phyloP scores from a whole-genome alignment of 2,329 filamentous ascomycete species.

The Diaporthe ampelina region DNA sequence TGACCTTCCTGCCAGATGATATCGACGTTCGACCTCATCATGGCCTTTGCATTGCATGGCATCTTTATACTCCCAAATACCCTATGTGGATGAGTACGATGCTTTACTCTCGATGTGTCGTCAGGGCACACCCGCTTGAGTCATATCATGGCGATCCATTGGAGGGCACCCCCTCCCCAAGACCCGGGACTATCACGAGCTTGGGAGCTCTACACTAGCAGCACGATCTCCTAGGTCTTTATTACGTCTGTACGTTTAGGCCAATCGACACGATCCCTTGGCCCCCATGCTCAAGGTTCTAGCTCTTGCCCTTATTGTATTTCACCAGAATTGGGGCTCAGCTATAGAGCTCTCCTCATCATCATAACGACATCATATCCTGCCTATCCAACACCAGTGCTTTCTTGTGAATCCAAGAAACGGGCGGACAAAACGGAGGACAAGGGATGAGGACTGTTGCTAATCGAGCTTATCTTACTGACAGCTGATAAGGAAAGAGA shows the following conservation, averaged over 20 bases:
- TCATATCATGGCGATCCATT: constrained; percentile 28
- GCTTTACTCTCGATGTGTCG: constrained; percentile 3
- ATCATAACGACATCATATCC: background rate
- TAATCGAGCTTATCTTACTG: constrained; percentile 8
- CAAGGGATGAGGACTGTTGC: background rate
- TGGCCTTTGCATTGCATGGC: background rate
- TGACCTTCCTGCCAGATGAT: background rate
- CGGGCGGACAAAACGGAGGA: background rate
- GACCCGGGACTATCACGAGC: constrained; percentile 10
- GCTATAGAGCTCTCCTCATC: background rate
- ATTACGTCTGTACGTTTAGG: background rate
- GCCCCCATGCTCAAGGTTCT: background rate
- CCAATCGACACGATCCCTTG: background rate
- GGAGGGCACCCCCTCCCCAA: background rate
- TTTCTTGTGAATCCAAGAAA: background rate
- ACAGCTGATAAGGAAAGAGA: background rate
- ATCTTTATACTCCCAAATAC: background rate
- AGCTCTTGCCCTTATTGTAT: background rate
- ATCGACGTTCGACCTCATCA: background rate
- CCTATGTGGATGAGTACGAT: background rate
- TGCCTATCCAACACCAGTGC: background rate
- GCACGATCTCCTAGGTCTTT: background rate
- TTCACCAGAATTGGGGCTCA: background rate
- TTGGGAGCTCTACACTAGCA: constrained; percentile 27
- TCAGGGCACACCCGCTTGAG: constrained; percentile 3